These are phyloP conservation scores for Yarrowia bubula DNA, from an alignment of 805 yeast genomes.

Conservation along the genomic window DNA sequence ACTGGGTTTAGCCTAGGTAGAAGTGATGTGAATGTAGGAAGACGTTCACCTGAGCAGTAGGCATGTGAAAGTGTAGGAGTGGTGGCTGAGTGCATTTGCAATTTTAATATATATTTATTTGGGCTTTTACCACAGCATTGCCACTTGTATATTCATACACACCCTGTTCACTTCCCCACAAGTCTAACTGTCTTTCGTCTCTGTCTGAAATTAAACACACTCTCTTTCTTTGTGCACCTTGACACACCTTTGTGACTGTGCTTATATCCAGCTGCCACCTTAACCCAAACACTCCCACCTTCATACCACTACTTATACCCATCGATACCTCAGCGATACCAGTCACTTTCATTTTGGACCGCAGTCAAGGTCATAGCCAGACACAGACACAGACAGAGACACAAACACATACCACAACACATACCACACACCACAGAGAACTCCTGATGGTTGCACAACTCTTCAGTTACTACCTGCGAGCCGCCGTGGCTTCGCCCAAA, in stretches of 20 bases:
- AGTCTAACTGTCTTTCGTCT: too few relatives aligned
- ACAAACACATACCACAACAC: not conserved
- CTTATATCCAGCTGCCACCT: not conserved
- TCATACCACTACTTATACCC: slow-evolving; percentile 11
- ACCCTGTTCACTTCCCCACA: too few relatives aligned
- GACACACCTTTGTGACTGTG: not conserved
- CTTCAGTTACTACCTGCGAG: slow-evolving; percentile 19
- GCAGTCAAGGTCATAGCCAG: not conserved
- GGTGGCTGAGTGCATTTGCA: too few relatives aligned
- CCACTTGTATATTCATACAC: too few relatives aligned
- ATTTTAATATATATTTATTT: too few relatives aligned
- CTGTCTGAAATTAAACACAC: too few relatives aligned
- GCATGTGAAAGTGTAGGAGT: too few relatives aligned
- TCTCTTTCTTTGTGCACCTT: too few relatives aligned
- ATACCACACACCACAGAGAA: slow-evolving; percentile 1
- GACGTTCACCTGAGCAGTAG: too few relatives aligned
- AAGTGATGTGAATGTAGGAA: too few relatives aligned
- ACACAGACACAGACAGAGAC: not conserved
- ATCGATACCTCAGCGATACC: not conserved
- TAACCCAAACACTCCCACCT: slow-evolving; percentile 1
- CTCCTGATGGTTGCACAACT: slow-evolving; percentile 18
- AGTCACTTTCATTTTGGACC: not conserved
- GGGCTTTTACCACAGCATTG: too few relatives aligned
- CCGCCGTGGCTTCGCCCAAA: slow-evolving; percentile 22
- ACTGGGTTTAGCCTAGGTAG: too few relatives aligned